Percentiles rank a stretch among this genome's conserved stretches.
Conservation (phyloP, 2,329 filamentous ascomycete genomes). For the Geosmithia morbida region DNA sequence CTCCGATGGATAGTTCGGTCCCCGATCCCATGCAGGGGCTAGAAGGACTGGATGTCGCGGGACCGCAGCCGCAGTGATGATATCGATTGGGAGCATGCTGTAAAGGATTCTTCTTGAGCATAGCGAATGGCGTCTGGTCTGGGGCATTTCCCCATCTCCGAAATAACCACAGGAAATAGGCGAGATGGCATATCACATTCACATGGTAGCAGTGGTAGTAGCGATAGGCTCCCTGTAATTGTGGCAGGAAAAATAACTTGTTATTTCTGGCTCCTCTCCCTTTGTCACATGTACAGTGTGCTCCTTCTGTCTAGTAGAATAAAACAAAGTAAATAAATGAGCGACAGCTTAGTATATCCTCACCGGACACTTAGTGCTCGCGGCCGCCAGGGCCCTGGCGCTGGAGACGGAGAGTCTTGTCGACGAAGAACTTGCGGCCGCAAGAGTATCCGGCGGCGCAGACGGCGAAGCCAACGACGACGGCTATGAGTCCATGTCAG, state of each 20-base stretch:
- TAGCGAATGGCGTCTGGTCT: constrained; percentile 30
- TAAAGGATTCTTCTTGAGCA: constrained; percentile 15
- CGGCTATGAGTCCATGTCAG: constrained; percentile 32
- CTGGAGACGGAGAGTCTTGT: constrained; percentile 83
- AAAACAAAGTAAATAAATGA: constrained; percentile 4
- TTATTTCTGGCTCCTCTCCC: neutral
- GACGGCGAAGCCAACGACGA: constrained; percentile 79
- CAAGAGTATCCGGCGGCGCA: constrained; percentile 71
- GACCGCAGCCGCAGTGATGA: constrained; percentile 61
- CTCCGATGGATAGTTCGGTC: constrained; percentile 29
- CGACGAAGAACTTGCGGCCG: constrained; percentile 66
- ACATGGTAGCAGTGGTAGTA: too few relatives aligned
- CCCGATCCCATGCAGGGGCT: constrained; percentile 93
- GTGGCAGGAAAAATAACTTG: neutral
- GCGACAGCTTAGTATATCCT: neutral
- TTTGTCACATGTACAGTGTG: constrained; percentile 6
- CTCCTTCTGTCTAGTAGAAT: constrained; percentile 4
- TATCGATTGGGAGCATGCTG: constrained; percentile 1
- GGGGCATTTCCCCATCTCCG: neutral
- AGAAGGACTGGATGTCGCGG: constrained; percentile 85
- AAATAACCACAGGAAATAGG: constrained; percentile 2
- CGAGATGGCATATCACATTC: constrained; percentile 3
- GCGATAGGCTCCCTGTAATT: constrained; percentile 1
- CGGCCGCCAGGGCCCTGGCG: constrained; percentile 43
- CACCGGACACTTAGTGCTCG: constrained; percentile 5